Evolutionary conservation across 176 grass and related monocot species (phyloP).

Genomic region (Phyllostachys edulis): DNA sequence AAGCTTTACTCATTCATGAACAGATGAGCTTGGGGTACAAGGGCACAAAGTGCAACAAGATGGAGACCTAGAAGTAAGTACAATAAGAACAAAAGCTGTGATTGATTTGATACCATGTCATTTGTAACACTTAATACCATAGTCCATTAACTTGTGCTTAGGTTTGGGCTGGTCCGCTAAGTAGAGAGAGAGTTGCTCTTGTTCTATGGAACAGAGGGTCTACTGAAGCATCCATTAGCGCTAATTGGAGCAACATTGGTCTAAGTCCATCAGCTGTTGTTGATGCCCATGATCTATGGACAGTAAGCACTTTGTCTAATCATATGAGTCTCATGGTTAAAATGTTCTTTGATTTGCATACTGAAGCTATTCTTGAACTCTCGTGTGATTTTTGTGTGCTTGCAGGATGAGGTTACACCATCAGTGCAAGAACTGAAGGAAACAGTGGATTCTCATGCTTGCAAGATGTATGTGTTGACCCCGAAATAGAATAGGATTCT

Average conservation of each 20-base stretch:
- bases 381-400: background rate
- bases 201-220: constrained; percentile 54
- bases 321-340: background rate
- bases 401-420: constrained; percentile 26
- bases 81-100: background rate
- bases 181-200: constrained; percentile 38
- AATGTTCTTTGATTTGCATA: background rate
- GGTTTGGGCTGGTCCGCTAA: constrained; percentile 59
- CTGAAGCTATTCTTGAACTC: background rate
- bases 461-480: constrained; percentile 52
- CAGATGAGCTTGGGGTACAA: constrained; percentile 54
- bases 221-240: constrained; percentile 9
- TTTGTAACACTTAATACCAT: background rate
- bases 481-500: constrained; percentile 21
- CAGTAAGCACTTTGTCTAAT: constrained; percentile 37
- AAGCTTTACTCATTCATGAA: constrained; percentile 3
- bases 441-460: constrained; percentile 38
- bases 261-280: constrained; percentile 22
- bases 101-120: background rate
- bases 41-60: constrained; percentile 44
- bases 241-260: constrained; percentile 44
- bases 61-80: constrained; percentile 28
- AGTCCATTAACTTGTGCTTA: constrained; percentile 15
- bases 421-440: constrained; percentile 33
- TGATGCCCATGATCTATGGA: constrained; percentile 54